phyloP scores from a whole-genome alignment of 1,284 basidiomycete species.

The Boletus sp. region DNA sequence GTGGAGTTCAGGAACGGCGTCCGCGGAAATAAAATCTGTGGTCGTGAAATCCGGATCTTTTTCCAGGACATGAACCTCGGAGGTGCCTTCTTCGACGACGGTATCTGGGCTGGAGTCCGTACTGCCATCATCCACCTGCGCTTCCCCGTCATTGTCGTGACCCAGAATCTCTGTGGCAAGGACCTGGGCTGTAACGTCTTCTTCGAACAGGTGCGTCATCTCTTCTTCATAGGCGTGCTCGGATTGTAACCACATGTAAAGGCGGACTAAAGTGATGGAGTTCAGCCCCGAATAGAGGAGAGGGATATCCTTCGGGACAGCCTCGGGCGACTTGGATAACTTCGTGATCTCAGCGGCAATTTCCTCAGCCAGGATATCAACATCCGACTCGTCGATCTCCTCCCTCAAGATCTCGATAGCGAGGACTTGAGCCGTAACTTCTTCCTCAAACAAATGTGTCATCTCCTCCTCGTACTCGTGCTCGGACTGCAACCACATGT shows the following conservation, averaged over 20 bases:
- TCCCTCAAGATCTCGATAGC: conserved; percentile 20
- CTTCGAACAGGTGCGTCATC: conserved; percentile 24
- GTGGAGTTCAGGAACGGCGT: not conserved
- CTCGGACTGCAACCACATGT: conserved; percentile 28
- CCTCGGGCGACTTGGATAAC: conserved; percentile 18
- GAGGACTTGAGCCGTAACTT: conserved; percentile 19
- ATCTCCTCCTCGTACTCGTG: conserved; percentile 24
- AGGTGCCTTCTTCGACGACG: conserved; percentile 14
- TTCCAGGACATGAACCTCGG: conserved; percentile 11
- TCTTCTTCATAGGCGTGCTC: conserved; percentile 24
- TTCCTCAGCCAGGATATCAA: conserved; percentile 13
- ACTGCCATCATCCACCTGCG: not conserved
- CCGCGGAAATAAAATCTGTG: not conserved
- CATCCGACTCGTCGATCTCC: conserved; percentile 5
- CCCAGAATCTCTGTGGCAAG: conserved; percentile 22
- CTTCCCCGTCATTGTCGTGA: not conserved
- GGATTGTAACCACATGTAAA: conserved; percentile 25
- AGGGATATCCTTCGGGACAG: conserved; percentile 17
- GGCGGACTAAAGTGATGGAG: conserved; percentile 25
- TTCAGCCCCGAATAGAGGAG: conserved; percentile 27
- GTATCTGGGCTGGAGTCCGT: conserved; percentile 15
- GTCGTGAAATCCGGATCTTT: conserved; percentile 3
- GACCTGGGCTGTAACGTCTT: conserved; percentile 18
- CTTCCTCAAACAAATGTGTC: conserved; percentile 21
- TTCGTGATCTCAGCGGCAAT: conserved; percentile 17